A percentile compares a stretch with the other conserved stretches of the same genome.
Conservation (phyloP, 148 eudicot species). For the Rhododendron henanense region DNA sequence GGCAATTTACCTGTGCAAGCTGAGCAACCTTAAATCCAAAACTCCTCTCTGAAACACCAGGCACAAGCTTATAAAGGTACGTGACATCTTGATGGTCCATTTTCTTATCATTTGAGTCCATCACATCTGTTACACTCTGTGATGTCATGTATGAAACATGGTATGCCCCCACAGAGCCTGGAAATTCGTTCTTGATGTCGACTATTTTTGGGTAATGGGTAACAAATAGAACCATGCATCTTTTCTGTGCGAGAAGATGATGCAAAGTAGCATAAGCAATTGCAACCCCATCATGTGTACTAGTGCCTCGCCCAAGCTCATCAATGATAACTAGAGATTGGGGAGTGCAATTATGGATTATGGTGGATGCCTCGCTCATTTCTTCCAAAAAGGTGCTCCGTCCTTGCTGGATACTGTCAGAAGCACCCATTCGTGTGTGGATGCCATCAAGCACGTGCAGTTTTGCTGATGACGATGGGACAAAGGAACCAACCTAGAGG, state of each 20-base stretch:
- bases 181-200: slow-evolving; percentile 61
- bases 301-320: slow-evolving; percentile 97
- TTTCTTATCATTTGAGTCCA: slow-evolving; percentile 7
- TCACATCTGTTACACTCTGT: slow-evolving; percentile 15
- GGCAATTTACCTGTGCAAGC: slow-evolving; percentile 79
- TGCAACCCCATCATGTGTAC: slow-evolving; percentile 97
- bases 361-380: slow-evolving; percentile 77
- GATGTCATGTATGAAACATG: slow-evolving; percentile 88
- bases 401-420: slow-evolving; percentile 91
- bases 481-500: slow-evolving; percentile 87
- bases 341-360: slow-evolving; percentile 58
- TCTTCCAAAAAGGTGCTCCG: slow-evolving; percentile 95
- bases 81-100: slow-evolving; percentile 54
- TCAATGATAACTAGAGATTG: slow-evolving; percentile 85
- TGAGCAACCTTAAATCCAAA: slow-evolving; percentile 95
- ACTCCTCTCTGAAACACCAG: slow-evolving; percentile 83
- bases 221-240: slow-evolving; percentile 77
- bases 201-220: slow-evolving; percentile 93
- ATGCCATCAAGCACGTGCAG: slow-evolving; percentile 83
- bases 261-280: slow-evolving; percentile 95
- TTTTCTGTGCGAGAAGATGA: slow-evolving; percentile 64
- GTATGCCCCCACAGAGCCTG: slow-evolving; percentile 69
- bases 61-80: slow-evolving; percentile 85
- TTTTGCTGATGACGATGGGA: slow-evolving; percentile 76
- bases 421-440: slow-evolving; percentile 95